Base-by-base conservation (phyloP, 1,139 yeast species). In the Diutina ranongensis region DNA sequence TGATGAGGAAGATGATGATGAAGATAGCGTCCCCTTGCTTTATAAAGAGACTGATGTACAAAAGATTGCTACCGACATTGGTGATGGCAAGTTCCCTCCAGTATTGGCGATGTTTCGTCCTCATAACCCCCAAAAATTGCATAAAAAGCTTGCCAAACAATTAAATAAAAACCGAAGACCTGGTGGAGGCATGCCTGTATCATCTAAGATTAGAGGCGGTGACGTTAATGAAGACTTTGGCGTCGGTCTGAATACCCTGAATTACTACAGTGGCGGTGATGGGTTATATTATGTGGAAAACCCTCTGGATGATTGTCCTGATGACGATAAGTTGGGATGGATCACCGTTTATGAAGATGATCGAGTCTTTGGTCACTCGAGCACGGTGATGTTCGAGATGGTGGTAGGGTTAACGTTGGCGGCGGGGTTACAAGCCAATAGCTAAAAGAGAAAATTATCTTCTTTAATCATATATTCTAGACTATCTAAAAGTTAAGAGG, bases 321-420 rank as follows among this genome's bases (percentile, higher is more conserved):
- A 74, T 54, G 78, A 74, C 44, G 70, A 65, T 46, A 79, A 77
- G 52, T 52, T 78, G 35, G 84, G 85, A 0, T 79, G 85, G 85
- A 56, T 79, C 4, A 77, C 84, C 0, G 63, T 79, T 2, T 78
- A 74, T 52, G 82, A 78, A 41, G 76, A 75, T 46, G 49, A 49
- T 2, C 45, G 53, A 46, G 45, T 63, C 13, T 60, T 64, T 44
- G 46, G 46, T 15, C 13, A 15, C 10, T 7, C 20, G 15, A 48
- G 54, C 32, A 58, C 60, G 32, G 80, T 80, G 0, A 67, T 71
- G 64, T 78, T 79, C 68, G 81, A 78, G 51, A 53, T 71, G 46
- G 74, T 71, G 1, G 51, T 79, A 22, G 82, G 81, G 0, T 55
- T 74, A 54, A 72, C 78, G 0, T 62, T 78, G 48, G 80, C 81